Conservation (phyloP, 2,329 filamentous ascomycete genomes). For the Aspergillus costaricaensis region DNA sequence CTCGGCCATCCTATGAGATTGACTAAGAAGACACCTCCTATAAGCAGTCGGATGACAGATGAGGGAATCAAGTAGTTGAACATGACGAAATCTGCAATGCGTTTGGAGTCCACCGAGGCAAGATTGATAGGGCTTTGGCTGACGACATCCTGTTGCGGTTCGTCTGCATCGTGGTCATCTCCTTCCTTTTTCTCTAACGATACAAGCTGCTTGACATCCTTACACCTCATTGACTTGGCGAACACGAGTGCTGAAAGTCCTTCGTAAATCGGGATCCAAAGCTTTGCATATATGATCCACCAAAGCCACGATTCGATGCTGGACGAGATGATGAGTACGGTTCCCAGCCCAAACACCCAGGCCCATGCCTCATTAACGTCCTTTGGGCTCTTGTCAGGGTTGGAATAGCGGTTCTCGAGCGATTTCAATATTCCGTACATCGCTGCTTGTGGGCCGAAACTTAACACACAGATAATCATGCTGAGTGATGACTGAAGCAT, state of each 20-base stretch:
- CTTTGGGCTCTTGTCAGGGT: conserved; percentile 28
- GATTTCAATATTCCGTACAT: conserved; percentile 66
- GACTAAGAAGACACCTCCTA: conserved; percentile 66
- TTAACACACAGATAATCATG: conserved; percentile 57
- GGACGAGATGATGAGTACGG: conserved; percentile 56
- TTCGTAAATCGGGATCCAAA: conserved; percentile 67
- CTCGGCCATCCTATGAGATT: conserved; percentile 70
- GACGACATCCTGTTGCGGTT: conserved; percentile 52
- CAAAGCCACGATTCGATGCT: conserved; percentile 67
- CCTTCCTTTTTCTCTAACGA: conserved; percentile 42
- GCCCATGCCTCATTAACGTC: conserved; percentile 61
- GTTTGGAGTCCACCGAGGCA: conserved; percentile 71
- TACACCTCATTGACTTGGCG: conserved; percentile 73
- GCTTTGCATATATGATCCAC: conserved; percentile 65
- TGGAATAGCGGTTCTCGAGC: conserved; percentile 59
- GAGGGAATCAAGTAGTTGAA: conserved; percentile 67
- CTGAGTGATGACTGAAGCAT: conserved; percentile 62
- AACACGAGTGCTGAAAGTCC: conserved; percentile 74
- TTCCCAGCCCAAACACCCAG: conserved; percentile 67
- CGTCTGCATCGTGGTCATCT: conserved; percentile 50
- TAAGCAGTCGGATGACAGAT: conserved; percentile 62
- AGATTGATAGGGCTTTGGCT: conserved; percentile 74
- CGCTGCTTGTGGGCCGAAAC: conserved; percentile 70
- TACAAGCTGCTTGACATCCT: conserved; percentile 60
- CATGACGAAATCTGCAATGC: conserved; percentile 66